Evolutionary conservation across 768 basidiomycete species (phyloP), one percentile per base, ranked within the genome.

Genomic region (Leccinum incarnatum): DNA sequence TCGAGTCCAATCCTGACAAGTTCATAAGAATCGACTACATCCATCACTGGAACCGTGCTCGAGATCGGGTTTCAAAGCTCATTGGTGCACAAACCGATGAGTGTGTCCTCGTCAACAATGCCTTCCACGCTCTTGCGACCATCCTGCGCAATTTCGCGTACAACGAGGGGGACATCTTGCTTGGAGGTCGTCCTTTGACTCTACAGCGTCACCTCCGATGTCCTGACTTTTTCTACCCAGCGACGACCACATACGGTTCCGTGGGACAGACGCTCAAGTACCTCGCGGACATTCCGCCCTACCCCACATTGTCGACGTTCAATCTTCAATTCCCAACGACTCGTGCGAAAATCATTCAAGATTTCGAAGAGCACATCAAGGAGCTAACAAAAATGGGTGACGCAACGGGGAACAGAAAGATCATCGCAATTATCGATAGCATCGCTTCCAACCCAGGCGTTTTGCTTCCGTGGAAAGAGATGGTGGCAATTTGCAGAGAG

Each of bases 351-450:
- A 83, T 93, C 51, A 27, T 91, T 17, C 68, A 75, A 4, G 60
- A 67, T 7, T 87, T 84, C 69, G 75, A 78, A n/a, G 56, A 66
- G 29, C 69, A 77, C 50, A 58, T 83, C 51, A 60, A 67, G 27
- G 63, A 65, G 29, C 52, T 80, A 34, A 75, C 48, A 47, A 51
- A 68, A 37, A 29, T 55, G 15, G 54, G 65, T 30, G 59, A 66
- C 3, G 25, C 25, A 25, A 25, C 25, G 25, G 25, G 4, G 25
- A 72, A 76, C 62, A 63, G 69, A 51, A 83, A 85, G 69, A 78
- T 89, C 4, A 76, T 92, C 19, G 84, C 85, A 0, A 69, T 93
- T 36, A 82, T 93, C 10, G 93, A 94, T 67, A 73, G 77, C 32
- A 87, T 94, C 47, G 71, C 76, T 4, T 81, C 87, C 10, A 77